phyloP scores from a whole-genome alignment of 352 stramenopile species.

The Pythium coloratum region DNA sequence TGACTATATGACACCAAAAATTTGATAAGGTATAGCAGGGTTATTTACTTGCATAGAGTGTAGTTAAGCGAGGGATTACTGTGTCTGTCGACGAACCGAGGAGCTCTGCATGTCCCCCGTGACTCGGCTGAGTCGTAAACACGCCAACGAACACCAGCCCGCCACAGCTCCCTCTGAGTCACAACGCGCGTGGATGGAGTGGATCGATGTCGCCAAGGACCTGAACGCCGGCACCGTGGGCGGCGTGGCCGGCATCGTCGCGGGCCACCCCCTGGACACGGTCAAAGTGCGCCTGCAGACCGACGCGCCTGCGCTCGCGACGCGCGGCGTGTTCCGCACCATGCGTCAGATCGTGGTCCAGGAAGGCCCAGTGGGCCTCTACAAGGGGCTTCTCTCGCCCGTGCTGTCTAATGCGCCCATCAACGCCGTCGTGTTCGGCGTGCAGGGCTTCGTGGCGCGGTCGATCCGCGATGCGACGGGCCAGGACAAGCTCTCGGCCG shows the following conservation, averaged over 20 bases:
- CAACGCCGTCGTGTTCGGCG: conserved; percentile 82
- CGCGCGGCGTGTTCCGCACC: conserved; percentile 44
- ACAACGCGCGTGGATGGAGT: conserved; percentile 51
- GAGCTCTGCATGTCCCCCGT: neutral
- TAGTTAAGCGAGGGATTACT: neutral
- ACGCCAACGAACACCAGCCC: neutral
- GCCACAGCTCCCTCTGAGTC: neutral
- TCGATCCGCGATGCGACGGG: conserved; percentile 38
- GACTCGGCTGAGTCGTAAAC: conserved; percentile 3
- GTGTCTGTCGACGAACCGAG: conserved; percentile 2
- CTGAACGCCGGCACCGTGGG: conserved; percentile 82
- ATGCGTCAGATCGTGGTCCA: conserved; percentile 50
- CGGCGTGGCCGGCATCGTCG: conserved; percentile 73
- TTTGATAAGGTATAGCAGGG: too few species aligned
- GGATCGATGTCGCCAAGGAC: conserved; percentile 81
- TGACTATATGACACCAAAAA: too few species aligned
- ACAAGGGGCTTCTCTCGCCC: conserved; percentile 72
- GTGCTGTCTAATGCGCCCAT: conserved; percentile 85
- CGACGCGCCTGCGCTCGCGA: conserved; percentile 26
- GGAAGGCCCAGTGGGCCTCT: conserved; percentile 69
- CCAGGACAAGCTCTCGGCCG: conserved; percentile 32
- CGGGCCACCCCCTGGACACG: conserved; percentile 83
- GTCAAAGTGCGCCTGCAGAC: conserved; percentile 88
- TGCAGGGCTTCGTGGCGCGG: conserved; percentile 63
- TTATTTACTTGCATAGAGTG: too few species aligned